Percentiles rank a stretch among this genome's conserved stretches.
phyloP scores from a whole-genome alignment of 1,284 basidiomycete species.

The Taiwanofungus camphoratus region DNA sequence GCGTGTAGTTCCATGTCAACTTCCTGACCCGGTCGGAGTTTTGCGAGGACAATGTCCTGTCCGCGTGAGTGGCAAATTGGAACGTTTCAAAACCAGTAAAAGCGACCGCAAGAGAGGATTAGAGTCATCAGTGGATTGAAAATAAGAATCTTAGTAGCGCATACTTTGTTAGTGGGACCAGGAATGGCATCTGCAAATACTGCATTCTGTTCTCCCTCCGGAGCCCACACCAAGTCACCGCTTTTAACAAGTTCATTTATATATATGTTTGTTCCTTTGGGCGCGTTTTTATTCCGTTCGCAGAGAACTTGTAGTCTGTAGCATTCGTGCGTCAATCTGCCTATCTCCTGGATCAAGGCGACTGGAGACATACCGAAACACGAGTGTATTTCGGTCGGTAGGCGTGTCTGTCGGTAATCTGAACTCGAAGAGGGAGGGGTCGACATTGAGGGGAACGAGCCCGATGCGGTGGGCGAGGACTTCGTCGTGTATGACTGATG shows the following conservation, averaged over 20 bases:
- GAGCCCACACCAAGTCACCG: constrained; percentile 75
- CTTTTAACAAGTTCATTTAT: constrained; percentile 55
- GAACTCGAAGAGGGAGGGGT: constrained; percentile 61
- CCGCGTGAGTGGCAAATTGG: not conserved
- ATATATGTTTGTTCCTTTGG: constrained; percentile 14
- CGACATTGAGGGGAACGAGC: constrained; percentile 83
- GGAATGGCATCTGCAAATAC: constrained; percentile 53
- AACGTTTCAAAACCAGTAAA: not conserved
- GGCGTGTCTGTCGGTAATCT: constrained; percentile 34
- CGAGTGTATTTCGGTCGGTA: constrained; percentile 89
- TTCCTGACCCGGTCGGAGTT: constrained; percentile 85
- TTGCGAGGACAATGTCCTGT: constrained; percentile 86
- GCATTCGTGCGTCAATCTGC: not conserved
- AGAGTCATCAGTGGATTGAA: not conserved
- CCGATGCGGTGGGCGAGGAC: constrained; percentile 89
- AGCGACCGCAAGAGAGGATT: not conserved
- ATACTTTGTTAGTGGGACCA: constrained; percentile 58
- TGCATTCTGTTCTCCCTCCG: constrained; percentile 78
- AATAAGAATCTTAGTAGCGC: not conserved
- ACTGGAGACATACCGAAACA: constrained; percentile 48
- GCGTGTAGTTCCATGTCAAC: constrained; percentile 89
- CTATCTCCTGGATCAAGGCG: not conserved
- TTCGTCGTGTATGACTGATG: constrained; percentile 92
- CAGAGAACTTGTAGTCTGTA: not conserved
- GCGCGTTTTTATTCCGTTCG: constrained; percentile 44